phyloP scores from a whole-genome alignment of 2,329 filamentous ascomycete genomes.

The Sarocladium oryzae region DNA sequence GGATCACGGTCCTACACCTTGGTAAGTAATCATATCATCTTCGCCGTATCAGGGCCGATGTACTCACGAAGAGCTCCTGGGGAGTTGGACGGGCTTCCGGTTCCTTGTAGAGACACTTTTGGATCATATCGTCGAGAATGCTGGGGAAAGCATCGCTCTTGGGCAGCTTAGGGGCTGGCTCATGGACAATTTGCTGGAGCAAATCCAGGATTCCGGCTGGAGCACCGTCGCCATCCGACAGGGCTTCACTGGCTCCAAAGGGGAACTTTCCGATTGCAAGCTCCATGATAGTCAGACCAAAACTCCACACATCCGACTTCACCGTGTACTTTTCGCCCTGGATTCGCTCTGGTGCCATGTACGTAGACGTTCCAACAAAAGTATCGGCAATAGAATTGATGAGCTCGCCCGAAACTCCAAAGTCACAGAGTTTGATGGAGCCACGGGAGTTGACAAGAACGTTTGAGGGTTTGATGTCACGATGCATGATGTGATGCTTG shows the following conservation, averaged over 20 bases:
- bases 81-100: slow-evolving; percentile 86
- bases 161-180: slow-evolving; percentile 85
- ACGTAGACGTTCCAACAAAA: slow-evolving; percentile 96
- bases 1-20: slow-evolving; percentile 71
- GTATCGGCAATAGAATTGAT: slow-evolving; percentile 98
- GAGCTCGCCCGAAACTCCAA: slow-evolving; percentile 95
- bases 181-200: slow-evolving; percentile 94
- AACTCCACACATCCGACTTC: slow-evolving; percentile 98
- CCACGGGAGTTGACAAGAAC: slow-evolving; percentile 92
- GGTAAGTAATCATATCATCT: slow-evolving; percentile 4
- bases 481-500: slow-evolving; percentile 96
- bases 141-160: slow-evolving; percentile 96
- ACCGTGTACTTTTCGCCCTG: slow-evolving; percentile 96
- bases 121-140: slow-evolving; percentile 94
- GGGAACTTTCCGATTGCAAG: slow-evolving; percentile 96
- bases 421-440: slow-evolving; percentile 95
- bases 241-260: slow-evolving; percentile 68
- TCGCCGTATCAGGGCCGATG: not conserved
- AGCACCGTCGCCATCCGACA: slow-evolving; percentile 68
- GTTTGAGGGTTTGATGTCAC: slow-evolving; percentile 98
- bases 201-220: slow-evolving; percentile 94
- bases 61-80: slow-evolving; percentile 79
- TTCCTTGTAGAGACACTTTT: slow-evolving; percentile 88
- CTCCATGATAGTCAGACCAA: slow-evolving; percentile 92
- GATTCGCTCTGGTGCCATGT: slow-evolving; percentile 98